Conservation (phyloP, 2,329 filamentous ascomycete genomes). For the Paecilomyces fulvus region DNA sequence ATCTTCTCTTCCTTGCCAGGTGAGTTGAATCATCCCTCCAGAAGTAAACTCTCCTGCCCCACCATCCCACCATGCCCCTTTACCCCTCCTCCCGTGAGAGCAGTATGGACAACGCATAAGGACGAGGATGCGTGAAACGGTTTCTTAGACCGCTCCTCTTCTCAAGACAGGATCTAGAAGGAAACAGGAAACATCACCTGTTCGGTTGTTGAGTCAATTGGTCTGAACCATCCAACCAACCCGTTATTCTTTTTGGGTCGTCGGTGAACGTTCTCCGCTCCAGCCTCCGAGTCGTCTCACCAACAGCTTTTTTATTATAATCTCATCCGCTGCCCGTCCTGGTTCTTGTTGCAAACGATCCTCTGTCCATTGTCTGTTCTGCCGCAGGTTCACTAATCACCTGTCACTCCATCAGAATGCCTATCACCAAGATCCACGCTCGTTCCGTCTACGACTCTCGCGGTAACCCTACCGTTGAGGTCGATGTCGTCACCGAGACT, state of each 20-base stretch:
- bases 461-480: slow-evolving; percentile 96
- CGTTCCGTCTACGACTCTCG: slow-evolving; percentile 98
- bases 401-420: slow-evolving; percentile 54
- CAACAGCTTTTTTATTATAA: slow-evolving; percentile 13
- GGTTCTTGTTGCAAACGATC: slow-evolving; percentile 3
- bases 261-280: slow-evolving; percentile 29
- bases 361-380: slow-evolving; percentile 6
- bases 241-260: slow-evolving; percentile 30
- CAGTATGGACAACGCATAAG: background rate
- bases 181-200: background rate
- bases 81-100: background rate
- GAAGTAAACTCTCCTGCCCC: slow-evolving; percentile 1
- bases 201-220: slow-evolving; percentile 2
- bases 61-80: slow-evolving; percentile 4
- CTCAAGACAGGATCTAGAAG: background rate
- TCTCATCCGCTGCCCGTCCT: slow-evolving; percentile 4
- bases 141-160: background rate
- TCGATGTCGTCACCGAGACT: slow-evolving; percentile 92
- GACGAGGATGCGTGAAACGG: background rate
- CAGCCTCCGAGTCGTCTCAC: slow-evolving; percentile 22
- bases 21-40: slow-evolving; percentile 7
- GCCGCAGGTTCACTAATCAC: slow-evolving; percentile 17
- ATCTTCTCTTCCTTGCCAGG: slow-evolving; percentile 5
- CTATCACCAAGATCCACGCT: slow-evolving; percentile 82
- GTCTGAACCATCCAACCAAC: slow-evolving; percentile 7